phyloP scores from a whole-genome alignment of 2,329 filamentous ascomycete species.

The Pestalotiopsis sp. region DNA sequence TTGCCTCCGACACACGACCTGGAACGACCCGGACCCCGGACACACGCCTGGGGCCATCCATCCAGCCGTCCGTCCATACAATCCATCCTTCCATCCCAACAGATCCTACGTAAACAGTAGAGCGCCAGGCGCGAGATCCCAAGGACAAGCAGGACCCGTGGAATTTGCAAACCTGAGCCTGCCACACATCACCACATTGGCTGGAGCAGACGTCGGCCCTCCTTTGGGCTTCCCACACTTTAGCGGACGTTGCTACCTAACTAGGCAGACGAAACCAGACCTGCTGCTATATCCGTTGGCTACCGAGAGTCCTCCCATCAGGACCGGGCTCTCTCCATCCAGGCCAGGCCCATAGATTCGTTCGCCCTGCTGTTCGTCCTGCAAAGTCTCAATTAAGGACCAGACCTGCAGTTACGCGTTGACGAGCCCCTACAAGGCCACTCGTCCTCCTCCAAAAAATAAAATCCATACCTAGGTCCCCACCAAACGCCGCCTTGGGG shows the following conservation, averaged over 20 bases:
- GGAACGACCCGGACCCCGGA: background rate
- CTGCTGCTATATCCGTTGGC: background rate
- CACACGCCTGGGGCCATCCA: background rate
- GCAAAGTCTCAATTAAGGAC: slow-evolving; percentile 5
- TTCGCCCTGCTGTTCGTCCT: background rate
- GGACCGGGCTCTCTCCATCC: background rate
- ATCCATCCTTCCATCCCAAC: background rate
- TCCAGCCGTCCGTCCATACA: background rate
- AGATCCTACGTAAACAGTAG: background rate
- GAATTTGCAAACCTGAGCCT: background rate
- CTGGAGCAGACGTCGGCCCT: background rate
- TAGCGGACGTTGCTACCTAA: slow-evolving; percentile 3
- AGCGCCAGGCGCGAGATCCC: background rate
- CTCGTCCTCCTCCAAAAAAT: background rate
- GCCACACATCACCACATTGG: background rate
- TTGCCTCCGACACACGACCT: background rate
- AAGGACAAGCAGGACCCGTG: background rate
- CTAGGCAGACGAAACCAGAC: slow-evolving; percentile 1
- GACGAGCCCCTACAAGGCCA: slow-evolving; percentile 5
- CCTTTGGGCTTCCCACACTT: background rate
- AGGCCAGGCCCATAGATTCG: background rate
- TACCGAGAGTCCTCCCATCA: background rate
- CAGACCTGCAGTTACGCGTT: slow-evolving; percentile 6
- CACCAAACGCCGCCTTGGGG: background rate
- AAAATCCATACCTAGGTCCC: background rate